These are phyloP conservation scores for Heritiera fomes DNA, from an alignment of 345 rosid species.

Conservation along the genomic window DNA sequence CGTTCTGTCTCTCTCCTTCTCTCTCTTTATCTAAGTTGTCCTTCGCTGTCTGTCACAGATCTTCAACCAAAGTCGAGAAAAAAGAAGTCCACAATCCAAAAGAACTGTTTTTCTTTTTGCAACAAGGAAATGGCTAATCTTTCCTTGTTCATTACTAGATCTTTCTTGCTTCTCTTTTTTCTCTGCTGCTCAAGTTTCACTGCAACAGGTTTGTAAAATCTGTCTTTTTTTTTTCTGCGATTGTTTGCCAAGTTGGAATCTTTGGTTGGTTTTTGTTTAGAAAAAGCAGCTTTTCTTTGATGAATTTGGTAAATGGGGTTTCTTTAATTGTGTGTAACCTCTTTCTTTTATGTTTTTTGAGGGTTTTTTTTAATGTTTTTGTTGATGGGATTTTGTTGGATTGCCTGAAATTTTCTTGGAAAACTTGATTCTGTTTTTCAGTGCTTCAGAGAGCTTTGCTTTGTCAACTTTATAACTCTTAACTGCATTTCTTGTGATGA, in stretches of 20 bases:
- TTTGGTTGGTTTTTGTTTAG: conserved; percentile 23
- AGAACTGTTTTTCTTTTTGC: background rate
- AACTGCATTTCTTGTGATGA: no score
- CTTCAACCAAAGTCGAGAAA: background rate
- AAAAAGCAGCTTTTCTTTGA: background rate
- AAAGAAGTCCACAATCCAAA: conserved; percentile 15
- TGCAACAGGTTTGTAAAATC: conserved; percentile 49
- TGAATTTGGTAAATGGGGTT: conserved; percentile 20
- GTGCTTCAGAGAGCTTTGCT: background rate
- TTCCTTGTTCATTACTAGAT: conserved; percentile 28
- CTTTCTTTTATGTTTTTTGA: background rate
- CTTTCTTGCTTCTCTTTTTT: conserved; percentile 37
- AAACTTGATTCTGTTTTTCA: background rate
- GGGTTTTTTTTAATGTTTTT: background rate
- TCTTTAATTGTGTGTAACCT: background rate
- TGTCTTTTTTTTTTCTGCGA: background rate
- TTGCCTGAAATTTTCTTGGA: background rate
- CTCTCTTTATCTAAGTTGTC: conserved; percentile 12
- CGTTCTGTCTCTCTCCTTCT: conserved; percentile 17
- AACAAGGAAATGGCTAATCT: conserved; percentile 40
- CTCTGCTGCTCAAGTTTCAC: conserved; percentile 44
- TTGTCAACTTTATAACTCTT: no score
- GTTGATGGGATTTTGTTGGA: conserved; percentile 3
- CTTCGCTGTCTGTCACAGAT: conserved; percentile 4
- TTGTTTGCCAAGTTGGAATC: background rate